Evolutionary conservation across 2,329 filamentous ascomycete genomes (phyloP).

Genomic region (Orbilia oligospora): DNA sequence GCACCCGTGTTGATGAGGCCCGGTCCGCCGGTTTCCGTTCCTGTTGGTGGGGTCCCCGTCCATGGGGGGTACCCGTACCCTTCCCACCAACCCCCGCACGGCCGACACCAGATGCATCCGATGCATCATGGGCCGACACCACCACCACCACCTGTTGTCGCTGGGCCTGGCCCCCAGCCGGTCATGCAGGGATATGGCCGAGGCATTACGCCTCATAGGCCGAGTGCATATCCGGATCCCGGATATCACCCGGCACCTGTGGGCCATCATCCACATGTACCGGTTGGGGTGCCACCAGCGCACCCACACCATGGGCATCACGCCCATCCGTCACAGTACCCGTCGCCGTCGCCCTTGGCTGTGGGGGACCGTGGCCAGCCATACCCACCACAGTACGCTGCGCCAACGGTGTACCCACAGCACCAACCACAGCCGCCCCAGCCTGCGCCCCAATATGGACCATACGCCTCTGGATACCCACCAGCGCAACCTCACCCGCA

Average conservation of each 20-base stretch:
- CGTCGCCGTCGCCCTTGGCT: constrained; percentile 19
- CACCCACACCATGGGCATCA: constrained; percentile 23
- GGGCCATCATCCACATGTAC: constrained; percentile 34
- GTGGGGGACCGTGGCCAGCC: constrained; percentile 28
- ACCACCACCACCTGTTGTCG: constrained; percentile 48
- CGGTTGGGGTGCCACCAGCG: constrained; percentile 36
- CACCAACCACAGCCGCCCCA: constrained; percentile 33
- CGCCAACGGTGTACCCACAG: constrained; percentile 38
- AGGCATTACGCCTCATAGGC: constrained; percentile 30
- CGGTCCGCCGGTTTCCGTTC: constrained; percentile 73
- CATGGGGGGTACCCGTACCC: constrained; percentile 72
- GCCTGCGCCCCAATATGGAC: constrained; percentile 2
- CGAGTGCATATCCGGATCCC: constrained; percentile 23
- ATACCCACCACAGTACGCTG: constrained; percentile 34
- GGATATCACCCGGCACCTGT: constrained; percentile 38
- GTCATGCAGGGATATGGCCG: constrained; percentile 45
- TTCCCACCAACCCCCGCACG: constrained; percentile 63
- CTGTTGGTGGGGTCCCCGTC: constrained; percentile 68
- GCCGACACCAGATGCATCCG: constrained; percentile 65
- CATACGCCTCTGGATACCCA: constrained; percentile 27
- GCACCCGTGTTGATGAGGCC: constrained; percentile 69
- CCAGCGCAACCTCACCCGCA: constrained; percentile 36
- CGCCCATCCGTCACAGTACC: constrained; percentile 6
- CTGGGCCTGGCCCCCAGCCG: constrained; percentile 37
- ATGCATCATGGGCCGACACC: constrained; percentile 61